Conservation (phyloP, 768 basidiomycete genomes). For the Multifurca ochricompacta region DNA sequence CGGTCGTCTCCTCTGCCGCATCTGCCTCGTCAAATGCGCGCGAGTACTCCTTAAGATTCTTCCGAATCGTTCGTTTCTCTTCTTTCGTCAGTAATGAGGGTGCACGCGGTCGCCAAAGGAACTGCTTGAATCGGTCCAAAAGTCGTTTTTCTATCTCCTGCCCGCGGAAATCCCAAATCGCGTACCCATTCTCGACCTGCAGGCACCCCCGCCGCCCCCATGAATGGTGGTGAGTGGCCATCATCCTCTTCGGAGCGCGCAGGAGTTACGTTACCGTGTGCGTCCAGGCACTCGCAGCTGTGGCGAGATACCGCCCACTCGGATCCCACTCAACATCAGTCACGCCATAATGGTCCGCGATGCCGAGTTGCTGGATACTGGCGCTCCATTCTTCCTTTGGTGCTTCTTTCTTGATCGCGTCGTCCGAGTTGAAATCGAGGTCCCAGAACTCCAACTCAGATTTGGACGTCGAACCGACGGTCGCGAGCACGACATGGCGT, state of each 20-base stretch:
- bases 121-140: slow-evolving; percentile 95
- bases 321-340: slow-evolving; percentile 99
- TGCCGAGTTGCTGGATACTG: slow-evolving; percentile 77
- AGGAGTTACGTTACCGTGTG: slow-evolving; percentile 67
- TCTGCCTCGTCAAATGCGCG: slow-evolving; percentile 94
- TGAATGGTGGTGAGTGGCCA: neutral
- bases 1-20: slow-evolving; percentile 88
- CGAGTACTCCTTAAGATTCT: slow-evolving; percentile 87
- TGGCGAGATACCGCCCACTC: slow-evolving; percentile 85
- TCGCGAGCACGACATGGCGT: slow-evolving; percentile 91
- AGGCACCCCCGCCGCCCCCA: too few relatives aligned
- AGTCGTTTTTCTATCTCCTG: slow-evolving; percentile 86
- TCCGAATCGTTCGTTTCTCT: slow-evolving; percentile 77
- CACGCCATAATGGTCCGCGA: slow-evolving; percentile 92
- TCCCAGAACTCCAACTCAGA: slow-evolving; percentile 99
- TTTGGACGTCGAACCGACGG: slow-evolving; percentile 90
- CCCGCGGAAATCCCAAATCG: slow-evolving; percentile 98
- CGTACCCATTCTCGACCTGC: slow-evolving; percentile 93
- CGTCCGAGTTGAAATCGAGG: slow-evolving; percentile 76
- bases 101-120: slow-evolving; percentile 97
- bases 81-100: slow-evolving; percentile 80
- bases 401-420: slow-evolving; percentile 39
- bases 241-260: too few relatives aligned
- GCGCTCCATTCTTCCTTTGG: slow-evolving; percentile 73
- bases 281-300: slow-evolving; percentile 92